A percentile compares a stretch with the other conserved stretches of the same genome.
Conservation (phyloP, 2,329 filamentous ascomycete genomes). For the Mycosphaerella arachidis region DNA sequence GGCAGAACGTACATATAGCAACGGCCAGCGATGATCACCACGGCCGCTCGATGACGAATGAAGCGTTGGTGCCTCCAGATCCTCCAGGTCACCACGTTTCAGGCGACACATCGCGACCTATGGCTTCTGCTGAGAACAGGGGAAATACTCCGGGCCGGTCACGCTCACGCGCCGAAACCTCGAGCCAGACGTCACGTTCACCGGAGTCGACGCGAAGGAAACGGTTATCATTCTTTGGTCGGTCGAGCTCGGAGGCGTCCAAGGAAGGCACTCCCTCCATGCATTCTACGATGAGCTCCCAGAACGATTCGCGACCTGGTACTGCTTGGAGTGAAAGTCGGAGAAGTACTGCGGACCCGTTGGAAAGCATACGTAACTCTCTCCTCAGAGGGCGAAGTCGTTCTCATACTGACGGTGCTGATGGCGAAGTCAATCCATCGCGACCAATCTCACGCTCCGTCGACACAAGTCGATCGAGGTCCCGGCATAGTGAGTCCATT, state of each 20-base stretch:
- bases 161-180: constrained; percentile 9
- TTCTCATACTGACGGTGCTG: neutral
- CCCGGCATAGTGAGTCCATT: constrained; percentile 1
- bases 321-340: constrained; percentile 15
- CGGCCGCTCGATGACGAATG: neutral
- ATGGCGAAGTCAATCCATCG: constrained; percentile 11
- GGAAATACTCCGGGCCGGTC: constrained; percentile 9
- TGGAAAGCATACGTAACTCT: constrained; percentile 25
- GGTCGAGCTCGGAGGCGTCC: constrained; percentile 21
- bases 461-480: neutral
- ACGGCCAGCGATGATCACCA: constrained; percentile 5
- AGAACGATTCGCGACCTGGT: constrained; percentile 12
- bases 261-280: constrained; percentile 11
- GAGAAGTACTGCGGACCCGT: constrained; percentile 20
- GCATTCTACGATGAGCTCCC: constrained; percentile 11
- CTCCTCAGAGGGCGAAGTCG: constrained; percentile 20
- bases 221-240: constrained; percentile 26
- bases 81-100: neutral
- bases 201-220: constrained; percentile 21
- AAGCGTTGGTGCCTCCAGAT: neutral
- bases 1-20: neutral
- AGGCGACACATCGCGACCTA: constrained; percentile 3
- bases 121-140: constrained; percentile 4
- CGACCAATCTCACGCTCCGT: constrained; percentile 10
- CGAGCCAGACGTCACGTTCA: constrained; percentile 9